Conservation (phyloP, 23 red algal genomes). For the Gracilaria gracilis region DNA sequence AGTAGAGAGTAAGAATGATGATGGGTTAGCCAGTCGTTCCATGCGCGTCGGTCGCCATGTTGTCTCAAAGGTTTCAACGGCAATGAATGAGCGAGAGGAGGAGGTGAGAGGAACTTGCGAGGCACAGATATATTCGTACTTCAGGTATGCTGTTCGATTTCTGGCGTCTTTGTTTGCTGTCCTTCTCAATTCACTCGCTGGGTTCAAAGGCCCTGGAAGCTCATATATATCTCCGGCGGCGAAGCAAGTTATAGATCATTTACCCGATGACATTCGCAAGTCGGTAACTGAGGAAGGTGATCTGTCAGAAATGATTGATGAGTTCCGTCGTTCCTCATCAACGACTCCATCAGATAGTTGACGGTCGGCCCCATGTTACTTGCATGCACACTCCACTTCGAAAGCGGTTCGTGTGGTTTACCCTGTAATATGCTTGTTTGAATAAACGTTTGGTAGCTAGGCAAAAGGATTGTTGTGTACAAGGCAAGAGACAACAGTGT, state of each 20-base stretch:
- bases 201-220: slow-evolving; percentile 20
- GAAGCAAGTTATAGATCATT: neutral
- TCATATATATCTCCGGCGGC: slow-evolving; percentile 18
- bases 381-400: no score
- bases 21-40: neutral
- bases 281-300: slow-evolving; percentile 26
- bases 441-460: no score
- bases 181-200: slow-evolving; percentile 13
- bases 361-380: neutral
- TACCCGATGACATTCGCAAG: slow-evolving; percentile 29
- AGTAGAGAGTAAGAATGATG: neutral
- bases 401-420: no score
- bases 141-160: neutral
- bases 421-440: no score
- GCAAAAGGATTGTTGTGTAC: no score
- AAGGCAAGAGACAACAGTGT: neutral
- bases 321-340: neutral
- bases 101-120: slow-evolving; percentile 7
- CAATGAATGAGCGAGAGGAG: neutral
- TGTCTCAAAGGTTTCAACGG: slow-evolving; percentile 9
- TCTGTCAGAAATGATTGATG: neutral
- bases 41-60: slow-evolving; percentile 11
- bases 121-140: neutral
- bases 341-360: neutral
- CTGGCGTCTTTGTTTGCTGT: slow-evolving; percentile 4